phyloP scores from a whole-genome alignment of 495 filamentous ascomycete genomes.

The Aspergillus kassunensis region DNA sequence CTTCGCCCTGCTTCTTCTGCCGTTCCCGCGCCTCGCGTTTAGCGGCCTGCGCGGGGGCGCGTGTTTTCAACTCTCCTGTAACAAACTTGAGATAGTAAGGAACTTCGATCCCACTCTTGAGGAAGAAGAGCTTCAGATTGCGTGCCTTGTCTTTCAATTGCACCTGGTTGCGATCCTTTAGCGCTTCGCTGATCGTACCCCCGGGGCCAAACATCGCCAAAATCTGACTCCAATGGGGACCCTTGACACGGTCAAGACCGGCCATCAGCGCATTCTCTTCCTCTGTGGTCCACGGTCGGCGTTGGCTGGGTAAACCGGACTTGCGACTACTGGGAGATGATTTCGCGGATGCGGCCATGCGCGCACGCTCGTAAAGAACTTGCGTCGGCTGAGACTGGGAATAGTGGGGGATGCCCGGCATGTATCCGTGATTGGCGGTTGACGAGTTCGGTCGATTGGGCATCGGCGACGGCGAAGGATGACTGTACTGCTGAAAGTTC shows the following conservation, averaged over 20 bases:
- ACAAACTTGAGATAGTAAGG: slow-evolving; percentile 87
- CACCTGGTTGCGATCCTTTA: slow-evolving; percentile 92
- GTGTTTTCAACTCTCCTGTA: slow-evolving; percentile 88
- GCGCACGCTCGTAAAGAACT: slow-evolving; percentile 75
- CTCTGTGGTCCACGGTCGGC: slow-evolving; percentile 83
- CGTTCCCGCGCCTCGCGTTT: slow-evolving; percentile 76
- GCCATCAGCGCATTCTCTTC: slow-evolving; percentile 93
- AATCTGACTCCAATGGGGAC: slow-evolving; percentile 95
- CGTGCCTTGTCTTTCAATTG: slow-evolving; percentile 94
- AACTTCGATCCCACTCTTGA: slow-evolving; percentile 91
- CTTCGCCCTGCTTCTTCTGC: slow-evolving; percentile 60
- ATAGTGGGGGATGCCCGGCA: slow-evolving; percentile 54
- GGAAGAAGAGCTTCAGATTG: slow-evolving; percentile 91
- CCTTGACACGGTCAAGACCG: slow-evolving; percentile 85
- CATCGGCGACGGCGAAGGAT: slow-evolving; percentile 34
- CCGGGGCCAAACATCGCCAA: slow-evolving; percentile 81
- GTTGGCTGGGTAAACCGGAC: slow-evolving; percentile 74
- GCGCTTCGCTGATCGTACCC: slow-evolving; percentile 74
- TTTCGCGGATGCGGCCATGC: slow-evolving; percentile 77
- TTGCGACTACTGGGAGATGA: slow-evolving; percentile 68
- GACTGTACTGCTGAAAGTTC: slow-evolving; percentile 46
- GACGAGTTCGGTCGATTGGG: slow-evolving; percentile 31
- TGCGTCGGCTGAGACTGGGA: slow-evolving; percentile 73
- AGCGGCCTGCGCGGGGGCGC: slow-evolving; percentile 78
- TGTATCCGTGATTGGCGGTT: slow-evolving; percentile 42